Base-by-base conservation (phyloP, 2,329 filamentous ascomycete genomes). In the Hypocrella siamensis region DNA sequence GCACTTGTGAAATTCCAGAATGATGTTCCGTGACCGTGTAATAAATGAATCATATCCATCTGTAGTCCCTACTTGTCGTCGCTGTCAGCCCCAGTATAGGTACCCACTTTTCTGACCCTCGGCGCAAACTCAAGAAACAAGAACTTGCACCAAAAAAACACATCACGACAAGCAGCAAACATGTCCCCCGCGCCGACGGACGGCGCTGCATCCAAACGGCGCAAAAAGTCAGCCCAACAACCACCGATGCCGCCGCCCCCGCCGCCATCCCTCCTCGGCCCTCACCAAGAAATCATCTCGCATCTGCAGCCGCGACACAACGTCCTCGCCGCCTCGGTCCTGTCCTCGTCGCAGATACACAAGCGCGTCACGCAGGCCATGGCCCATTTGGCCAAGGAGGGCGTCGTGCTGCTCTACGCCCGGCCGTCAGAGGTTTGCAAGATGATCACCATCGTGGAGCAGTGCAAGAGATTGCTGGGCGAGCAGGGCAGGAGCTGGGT, bases 391-490 rank as follows among this genome's bases (percentile, higher is more conserved):
- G 40, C 41, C 4, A 37, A 35, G 17, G 42, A 45, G n/a, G 40
- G 42, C 4, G 48, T 51, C 8, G 44, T 61, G n/a, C 47, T 74
- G 25, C 49, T 74, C 14, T 59, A 70, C 42, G 64, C 67, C 19
- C 61, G 62, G 15, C 55, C 63, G 1, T 37, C 48, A 8, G 64
- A 71, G 3, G 63, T 69, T 2, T 63, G 61, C 51, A 85, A 84
- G 51, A 58, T 82, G 43, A 68, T 82, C 42, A 76, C 69, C 4
- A 65, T 83, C 28, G 63, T 65, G 28, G 79, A 84, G 51, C 73
- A 79, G 24, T 64, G 63, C 34, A 77, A 78, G 49, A 56, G 66
- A 25, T 56, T 71, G 29, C 52, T 79, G 32, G 54, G 45, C 19
- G 58, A 61, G 31, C 51, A 57, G 26, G 59, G 58, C 4, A 57